Evolutionary conservation across 306 rosid species (phyloP), one percentile per base, ranked within the genome.

Genomic region (Quercus aquifolioides): DNA sequence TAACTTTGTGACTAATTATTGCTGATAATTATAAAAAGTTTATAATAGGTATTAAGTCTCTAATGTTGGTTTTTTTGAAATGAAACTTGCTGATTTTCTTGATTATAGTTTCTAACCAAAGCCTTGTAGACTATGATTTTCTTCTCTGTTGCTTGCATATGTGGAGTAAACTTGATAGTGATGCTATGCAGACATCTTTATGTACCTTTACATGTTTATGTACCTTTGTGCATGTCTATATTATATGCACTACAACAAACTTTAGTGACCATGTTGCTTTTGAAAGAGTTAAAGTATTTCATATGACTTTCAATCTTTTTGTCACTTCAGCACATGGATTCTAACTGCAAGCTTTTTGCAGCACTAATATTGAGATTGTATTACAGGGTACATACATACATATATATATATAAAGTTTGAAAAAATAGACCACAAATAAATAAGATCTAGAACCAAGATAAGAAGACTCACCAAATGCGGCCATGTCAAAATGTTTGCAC

Each of bases 401-500:
- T 33, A 33, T 33, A 33, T 31, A 31, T 31, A 31, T 31, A 31
- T 31, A 5, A 31, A 31, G 38, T 33, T 33, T 30, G 43, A 64
- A 64, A 81, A 76, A 67, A 28, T 69, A 56, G 54, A 63, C 51
- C 55, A 73, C 67, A 76, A 57, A 51, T 64, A 69, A 77, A 62
- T 20, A 31, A 11, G 31, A 30, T 31, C 41, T 18, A 9, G 69
- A 69, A 57, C 62, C 35, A 74, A 52, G 58, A 41, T 35, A 38
- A 76, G 73, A 69, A 33, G 30, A 78, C 94, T 89, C 85, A 95
- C 98, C 97, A 91, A 86, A 77, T 91, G 90, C 28, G 99, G 98
- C 99, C 99, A 95, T 58, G 99, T 90, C 89, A 95, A 83, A 82
- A 92, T 89, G 85, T 95, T 95, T 85, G 92, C 99, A 75, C 98